Evolutionary conservation across 2,329 filamentous ascomycete species (phyloP), one percentile per base, ranked within the genome.

Genomic region (Alternaria consortialis): DNA sequence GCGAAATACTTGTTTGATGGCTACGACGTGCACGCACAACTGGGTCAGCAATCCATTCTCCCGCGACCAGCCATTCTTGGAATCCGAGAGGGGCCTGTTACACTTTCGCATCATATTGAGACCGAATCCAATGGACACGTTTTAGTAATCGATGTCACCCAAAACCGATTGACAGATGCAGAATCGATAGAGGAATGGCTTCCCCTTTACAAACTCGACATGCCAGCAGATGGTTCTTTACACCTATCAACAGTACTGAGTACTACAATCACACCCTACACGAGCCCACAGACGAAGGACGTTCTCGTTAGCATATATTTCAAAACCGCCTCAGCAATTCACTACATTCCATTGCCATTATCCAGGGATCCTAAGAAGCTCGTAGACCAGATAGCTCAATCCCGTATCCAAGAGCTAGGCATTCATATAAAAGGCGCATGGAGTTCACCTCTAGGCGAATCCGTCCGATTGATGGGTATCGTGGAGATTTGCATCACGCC

Each of bases 31-130:
- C 71, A 75, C 52, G 66, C 74, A 8, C 74, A 78, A 47, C 56
- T 81, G 7, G 71, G 71, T 2, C 68, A 75, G 5, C 78, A 80
- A 53, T 75, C 77, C 1, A 43, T 78, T 9, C 53, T 80, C 9
- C 79, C 79, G 3, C 37, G 50, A 9, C 58, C 61, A 9, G 29
- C 27, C 20, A 58, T 58, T 13, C 25, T 27, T 1, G 12, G 55
- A 20, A 17, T 56, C 39, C 12, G 20, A 5, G 4, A 48, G 7
- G 36, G 52, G 47, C 25, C 25, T 20, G 29, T 46, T 31, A 9
- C 57, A 4, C 53, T 76, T 4, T 61, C 51, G 0, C 56, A 70
- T n/a, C 54, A 54, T 5, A 48, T 76, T 5, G 64, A 71, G n/a
- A 43, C 59, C 7, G 12, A 43, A 5, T 25, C 20, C n/a, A 39